These are phyloP conservation scores for Paraphaeosphaeria sporulosa DNA, from an alignment of 2,329 filamentous ascomycete species.

Conservation along the genomic window DNA sequence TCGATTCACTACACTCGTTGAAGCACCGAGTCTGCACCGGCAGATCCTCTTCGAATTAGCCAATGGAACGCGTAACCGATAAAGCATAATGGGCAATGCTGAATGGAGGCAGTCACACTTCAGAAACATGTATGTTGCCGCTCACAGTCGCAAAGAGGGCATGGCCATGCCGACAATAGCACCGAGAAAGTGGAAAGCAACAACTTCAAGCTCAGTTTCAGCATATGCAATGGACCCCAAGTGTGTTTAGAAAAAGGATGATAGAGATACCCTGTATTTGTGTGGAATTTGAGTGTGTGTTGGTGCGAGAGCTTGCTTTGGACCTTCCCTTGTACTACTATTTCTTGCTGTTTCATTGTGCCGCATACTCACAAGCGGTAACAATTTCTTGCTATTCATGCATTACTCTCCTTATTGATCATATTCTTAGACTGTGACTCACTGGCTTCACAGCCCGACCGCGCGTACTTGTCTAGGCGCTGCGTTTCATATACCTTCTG, in stretches of 20 bases:
- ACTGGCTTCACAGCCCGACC: not conserved
- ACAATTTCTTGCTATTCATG: conserved; percentile 10
- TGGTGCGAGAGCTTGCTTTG: conserved; percentile 6
- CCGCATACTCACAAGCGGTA: conserved; percentile 9
- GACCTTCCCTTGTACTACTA: conserved; percentile 6
- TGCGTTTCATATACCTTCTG: conserved; percentile 14
- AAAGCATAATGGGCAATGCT: conserved; percentile 42
- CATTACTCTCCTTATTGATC: conserved; percentile 11
- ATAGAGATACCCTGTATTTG: conserved; percentile 33
- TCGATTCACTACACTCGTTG: conserved; percentile 32
- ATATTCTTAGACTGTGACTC: conserved; percentile 6
- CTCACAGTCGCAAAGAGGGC: not conserved
- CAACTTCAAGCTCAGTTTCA: conserved; percentile 24
- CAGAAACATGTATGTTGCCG: conserved; percentile 25
- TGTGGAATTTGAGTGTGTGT: conserved; percentile 9
- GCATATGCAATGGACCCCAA: conserved; percentile 13
- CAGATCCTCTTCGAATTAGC: conserved; percentile 15
- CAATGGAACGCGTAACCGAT: conserved; percentile 20
- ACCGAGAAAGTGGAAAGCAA: conserved; percentile 14
- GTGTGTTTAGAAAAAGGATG: conserved; percentile 23
- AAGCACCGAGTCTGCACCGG: conserved; percentile 15
- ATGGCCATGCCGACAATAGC: not conserved
- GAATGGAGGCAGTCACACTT: conserved; percentile 23
- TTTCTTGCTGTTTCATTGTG: conserved; percentile 1
- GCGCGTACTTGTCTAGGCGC: conserved; percentile 16